Base-by-base conservation (phyloP, 306 rosid genomes). In the Quercus robur region DNA sequence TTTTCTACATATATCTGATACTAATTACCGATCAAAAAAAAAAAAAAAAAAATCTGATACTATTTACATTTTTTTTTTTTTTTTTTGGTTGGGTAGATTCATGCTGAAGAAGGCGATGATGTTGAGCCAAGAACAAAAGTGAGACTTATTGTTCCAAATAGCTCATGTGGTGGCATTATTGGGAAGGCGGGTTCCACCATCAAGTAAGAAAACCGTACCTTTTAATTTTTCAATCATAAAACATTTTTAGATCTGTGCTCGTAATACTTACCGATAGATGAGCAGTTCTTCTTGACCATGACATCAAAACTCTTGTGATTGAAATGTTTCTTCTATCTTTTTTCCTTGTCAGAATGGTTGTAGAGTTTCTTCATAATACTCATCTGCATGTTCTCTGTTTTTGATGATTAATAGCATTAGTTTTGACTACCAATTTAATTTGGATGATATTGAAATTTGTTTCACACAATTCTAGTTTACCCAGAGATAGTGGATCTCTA, bases 121-220 rank as follows among this genome's bases (percentile, higher is more conserved):
- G 91, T 79, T 82, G 98, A 96, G 66, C 99, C 92, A 15, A 92
- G 84, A 84, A 87, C 93, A 56, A 96, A 88, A 90, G 97, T 91
- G 88, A 90, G 93, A 81, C 94, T 96, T 69, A 75, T 96, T 74
- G 99, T 93, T 85, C 99, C 99, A 52, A 91, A 96, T 78, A 91
- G 97, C 83, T 96, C 97, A 68, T 96, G 99, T 81, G 99, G 99
- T 84, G 99, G 98, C 79, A 91, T 96, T 84, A 96, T 96, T 81
- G 99, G 99, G 81, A 96, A 96, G 85, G 98, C 97, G 81, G 99
- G 99, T 20, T 86, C 99, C 79, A 96, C 98, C 68, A 96, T 96
- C 74, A 96, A 97, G 99, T 96, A 90, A 62, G 84, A 51, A 61
- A 76, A 56, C 70, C 76, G 17, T 75, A 70, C 73, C 75, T 77